phyloP scores from a whole-genome alignment of 2,329 filamentous ascomycete genomes.

The Xylaria sp. region DNA sequence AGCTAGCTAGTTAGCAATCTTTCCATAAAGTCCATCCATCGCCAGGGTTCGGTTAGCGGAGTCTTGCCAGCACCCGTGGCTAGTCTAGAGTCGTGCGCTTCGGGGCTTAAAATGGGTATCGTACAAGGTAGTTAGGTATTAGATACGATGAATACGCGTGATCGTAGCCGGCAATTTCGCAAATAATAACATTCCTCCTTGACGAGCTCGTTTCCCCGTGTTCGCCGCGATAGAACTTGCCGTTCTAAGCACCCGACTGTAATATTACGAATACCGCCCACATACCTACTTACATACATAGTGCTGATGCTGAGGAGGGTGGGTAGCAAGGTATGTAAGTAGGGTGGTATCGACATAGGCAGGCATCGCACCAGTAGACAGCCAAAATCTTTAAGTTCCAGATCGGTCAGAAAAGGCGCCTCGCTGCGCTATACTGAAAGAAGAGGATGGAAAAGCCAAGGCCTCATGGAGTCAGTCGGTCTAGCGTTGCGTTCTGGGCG shows the following conservation, averaged over 20 bases:
- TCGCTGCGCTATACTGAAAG: constrained; percentile 10
- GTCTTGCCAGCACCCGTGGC: constrained; percentile 7
- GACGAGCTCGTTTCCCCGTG: not conserved
- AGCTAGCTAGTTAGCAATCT: not conserved
- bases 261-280: constrained; percentile 10
- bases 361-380: constrained; percentile 23
- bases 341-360: constrained; percentile 24
- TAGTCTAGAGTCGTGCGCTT: constrained; percentile 17
- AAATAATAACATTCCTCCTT: constrained; percentile 3
- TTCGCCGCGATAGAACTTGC: constrained; percentile 8
- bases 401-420: constrained; percentile 13
- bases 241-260: not conserved
- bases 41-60: constrained; percentile 6
- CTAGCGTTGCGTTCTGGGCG: constrained; percentile 33
- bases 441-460: constrained; percentile 21
- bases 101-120: not conserved
- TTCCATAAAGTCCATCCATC: constrained; percentile 4
- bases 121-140: not conserved
- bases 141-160: constrained; percentile 2
- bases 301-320: constrained; percentile 2
- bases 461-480: constrained; percentile 34
- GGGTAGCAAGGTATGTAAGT: not conserved
- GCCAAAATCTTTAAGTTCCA: constrained; percentile 16
- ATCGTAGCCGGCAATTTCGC: not conserved
- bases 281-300: not conserved